Percentiles rank a stretch among this genome's conserved stretches.
Conservation (phyloP, 495 filamentous ascomycete genomes). For the Penicillium egyptiacum region DNA sequence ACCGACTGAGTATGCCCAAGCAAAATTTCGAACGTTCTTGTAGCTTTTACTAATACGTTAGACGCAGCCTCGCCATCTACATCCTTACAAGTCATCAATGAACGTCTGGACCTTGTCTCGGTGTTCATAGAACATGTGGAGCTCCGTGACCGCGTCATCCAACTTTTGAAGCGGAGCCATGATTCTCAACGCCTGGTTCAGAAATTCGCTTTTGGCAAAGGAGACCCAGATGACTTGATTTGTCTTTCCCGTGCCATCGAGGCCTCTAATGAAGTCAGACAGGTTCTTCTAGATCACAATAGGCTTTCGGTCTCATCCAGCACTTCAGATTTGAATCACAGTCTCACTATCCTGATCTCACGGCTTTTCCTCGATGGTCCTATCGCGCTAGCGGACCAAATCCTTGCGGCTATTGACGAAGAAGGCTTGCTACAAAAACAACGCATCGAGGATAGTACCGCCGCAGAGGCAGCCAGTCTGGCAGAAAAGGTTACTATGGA, state of each 20-base stretch:
- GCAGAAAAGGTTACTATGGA: constrained; percentile 64
- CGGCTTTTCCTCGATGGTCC: constrained; percentile 71
- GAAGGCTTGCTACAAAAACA: constrained; percentile 82
- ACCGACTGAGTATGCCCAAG: constrained; percentile 67
- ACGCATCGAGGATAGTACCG: constrained; percentile 67
- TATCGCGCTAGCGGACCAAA: constrained; percentile 63
- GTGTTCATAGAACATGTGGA: constrained; percentile 61
- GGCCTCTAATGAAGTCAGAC: constrained; percentile 68
- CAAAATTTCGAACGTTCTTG: background rate
- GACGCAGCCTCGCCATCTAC: constrained; percentile 73
- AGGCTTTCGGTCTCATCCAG: constrained; percentile 4
- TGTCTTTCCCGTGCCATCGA: constrained; percentile 77
- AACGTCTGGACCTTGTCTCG: constrained; percentile 78
- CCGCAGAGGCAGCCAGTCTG: constrained; percentile 63
- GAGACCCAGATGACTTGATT: constrained; percentile 92
- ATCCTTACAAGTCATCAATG: constrained; percentile 73
- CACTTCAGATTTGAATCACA: constrained; percentile 25
- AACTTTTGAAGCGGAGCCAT: constrained; percentile 71
- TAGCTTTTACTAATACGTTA: constrained; percentile 13
- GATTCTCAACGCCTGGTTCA: constrained; percentile 90
- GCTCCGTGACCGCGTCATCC: constrained; percentile 64
- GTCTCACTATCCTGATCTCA: constrained; percentile 54
- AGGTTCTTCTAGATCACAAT: constrained; percentile 38
- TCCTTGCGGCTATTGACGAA: constrained; percentile 83
- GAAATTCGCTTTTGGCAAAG: constrained; percentile 86